Base-by-base conservation (phyloP, 345 rosid genomes). In the Carallia pectinifolia region DNA sequence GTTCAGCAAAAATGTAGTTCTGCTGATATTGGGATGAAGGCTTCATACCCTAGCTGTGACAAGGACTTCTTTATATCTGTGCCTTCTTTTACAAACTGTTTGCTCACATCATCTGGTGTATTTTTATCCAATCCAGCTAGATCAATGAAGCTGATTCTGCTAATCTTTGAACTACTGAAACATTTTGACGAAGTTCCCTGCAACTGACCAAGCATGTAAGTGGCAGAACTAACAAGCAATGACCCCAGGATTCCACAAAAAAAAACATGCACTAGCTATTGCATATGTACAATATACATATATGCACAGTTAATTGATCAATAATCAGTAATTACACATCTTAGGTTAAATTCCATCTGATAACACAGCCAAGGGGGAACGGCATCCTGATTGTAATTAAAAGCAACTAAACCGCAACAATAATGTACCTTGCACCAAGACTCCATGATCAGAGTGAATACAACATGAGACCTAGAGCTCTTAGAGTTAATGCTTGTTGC, bases 381-480 rank as follows among this genome's bases (percentile, higher is more conserved):
- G 5, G 31, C 12, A 9, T 56, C 60, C 4, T 64, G 16, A 5
- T 71, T 36, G 59, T 30, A 6, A 4, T 4, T 27, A 23, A 6
- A 15, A 53, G 18, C 69, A 53, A 54, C 18, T 31, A 54, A 67
- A 39, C 30, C 15, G n/a, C 58, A 62, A 50, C n/a, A 60, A 58
- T 39, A 13, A 44, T 50, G 44, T 87, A 89, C 95, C 95, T 87
- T 89, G 84, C 92, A 85, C 96, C 96, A 90, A 39, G 93, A 85
- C 74, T 90, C 96, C 6, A 90, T 70, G 34, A 85, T 69, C 39
- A 89, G 85, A 38, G 96, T 82, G 59, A 86, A 90, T n/a, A 88
- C 84, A 71, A 90, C 79, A 64, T 95, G 99, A 33, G 99, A 95
- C 74, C 98, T 84, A 61, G 99, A 95, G 81, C 99, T 92, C 87